Evolutionary conservation across 768 basidiomycete genomes (phyloP), one percentile per base, ranked within the genome.

Genomic region (Agrocybe chaxingu): DNA sequence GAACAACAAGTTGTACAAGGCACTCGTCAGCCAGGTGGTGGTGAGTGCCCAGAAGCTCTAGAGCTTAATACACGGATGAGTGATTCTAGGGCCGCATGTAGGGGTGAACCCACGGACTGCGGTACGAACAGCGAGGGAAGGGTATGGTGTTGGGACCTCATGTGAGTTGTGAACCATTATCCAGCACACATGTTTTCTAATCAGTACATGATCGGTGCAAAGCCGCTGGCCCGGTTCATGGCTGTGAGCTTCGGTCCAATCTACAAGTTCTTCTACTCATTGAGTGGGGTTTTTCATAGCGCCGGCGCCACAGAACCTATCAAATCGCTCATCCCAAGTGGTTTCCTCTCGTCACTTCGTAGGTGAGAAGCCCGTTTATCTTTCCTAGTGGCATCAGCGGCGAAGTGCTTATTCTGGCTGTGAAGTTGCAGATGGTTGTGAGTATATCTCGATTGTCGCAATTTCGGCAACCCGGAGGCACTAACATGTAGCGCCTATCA

Each of bases 1-100:
- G 81, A 83, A 58, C 63, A 69, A 45, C 64, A 61, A 41, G 58
- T 61, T 31, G 38, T 59, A 10, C 51, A 11, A 11, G 11, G 16
- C 36, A 11, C 36, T 11, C 36, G 11, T 11, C 36, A 37, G 16
- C 36, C 16, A 11, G 16, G 36, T 37, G 11, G 11, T 37, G 36
- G 16, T 37, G 36, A 37, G 36, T 37, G 11, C 16, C 36, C 4
- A 37, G 36, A 37, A 37, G 36, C 36, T 37, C 4, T 37, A 16
- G 16, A 16, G 36, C 36, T 24, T 24, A 24, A 24, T 5, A 5
- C 5, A 24, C 5, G 24, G 24, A 24, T 24, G 5, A 24, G 16
- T 16, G 16, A 16, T 16, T 24, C 5, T 24, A 24, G 3, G 24
- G 24, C 24, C 1, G 24, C 24, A 24, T 24, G 5, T 24, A 24